A percentile compares a stretch with the other conserved stretches of the same genome.
phyloP scores from a whole-genome alignment of 202 grass and related monocot genomes.

The Carex sylvatica region DNA sequence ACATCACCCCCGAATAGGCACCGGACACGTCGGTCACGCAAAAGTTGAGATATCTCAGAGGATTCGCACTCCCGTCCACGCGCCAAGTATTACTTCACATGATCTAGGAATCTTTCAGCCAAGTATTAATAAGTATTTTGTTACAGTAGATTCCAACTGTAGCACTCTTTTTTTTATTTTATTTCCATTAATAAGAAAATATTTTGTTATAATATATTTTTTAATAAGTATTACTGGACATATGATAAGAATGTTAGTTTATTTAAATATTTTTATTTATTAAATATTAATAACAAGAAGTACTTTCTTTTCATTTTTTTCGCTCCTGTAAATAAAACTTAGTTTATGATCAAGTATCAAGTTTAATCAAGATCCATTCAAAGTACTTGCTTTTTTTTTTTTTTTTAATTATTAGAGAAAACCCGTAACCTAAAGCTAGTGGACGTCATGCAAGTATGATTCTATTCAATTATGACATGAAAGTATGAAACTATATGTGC shows the following conservation, averaged over 20 bases:
- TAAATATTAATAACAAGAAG: background rate
- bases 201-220: background rate
- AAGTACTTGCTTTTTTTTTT: background rate
- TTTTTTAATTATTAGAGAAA: background rate
- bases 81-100: background rate
- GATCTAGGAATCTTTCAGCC: no score
- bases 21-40: no score
- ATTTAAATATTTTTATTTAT: background rate
- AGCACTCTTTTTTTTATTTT: background rate
- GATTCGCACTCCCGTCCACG: no score
- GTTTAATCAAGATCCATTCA: background rate
- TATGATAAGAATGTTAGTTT: background rate
- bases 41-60: no score
- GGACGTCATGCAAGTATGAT: background rate
- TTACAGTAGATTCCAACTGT: background rate
- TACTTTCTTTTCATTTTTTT: background rate
- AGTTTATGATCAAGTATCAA: background rate
- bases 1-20: no score
- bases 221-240: background rate
- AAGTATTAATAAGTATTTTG: no score
- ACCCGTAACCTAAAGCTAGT: background rate
- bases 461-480: background rate
- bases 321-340: background rate
- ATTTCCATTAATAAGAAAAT: no score
- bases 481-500: background rate